Conservation (phyloP, 257 asterid species). For the Schizonepeta tenuifolia region DNA sequence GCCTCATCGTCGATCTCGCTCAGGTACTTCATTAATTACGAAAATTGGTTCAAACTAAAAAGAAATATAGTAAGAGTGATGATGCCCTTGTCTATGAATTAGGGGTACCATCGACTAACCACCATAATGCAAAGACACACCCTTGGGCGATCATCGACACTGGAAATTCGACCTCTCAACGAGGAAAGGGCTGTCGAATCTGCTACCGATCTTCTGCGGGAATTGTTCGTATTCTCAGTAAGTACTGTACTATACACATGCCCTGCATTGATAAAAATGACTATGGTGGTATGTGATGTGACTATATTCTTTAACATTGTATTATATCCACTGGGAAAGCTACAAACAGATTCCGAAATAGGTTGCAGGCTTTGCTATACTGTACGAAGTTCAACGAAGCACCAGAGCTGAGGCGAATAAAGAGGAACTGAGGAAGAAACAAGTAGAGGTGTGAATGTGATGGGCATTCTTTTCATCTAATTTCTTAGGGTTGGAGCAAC, state of each 20-base stretch:
- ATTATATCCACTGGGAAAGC: no score
- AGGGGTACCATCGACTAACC: constrained; percentile 21
- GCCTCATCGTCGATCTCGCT: constrained; percentile 28
- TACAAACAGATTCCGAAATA: not conserved
- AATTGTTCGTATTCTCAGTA: constrained; percentile 24
- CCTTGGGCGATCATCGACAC: not conserved
- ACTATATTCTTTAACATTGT: no score
- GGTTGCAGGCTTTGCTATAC: constrained; percentile 26
- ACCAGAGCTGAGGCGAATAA: constrained; percentile 17
- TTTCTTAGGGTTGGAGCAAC: not conserved
- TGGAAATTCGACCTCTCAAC: constrained; percentile 28
- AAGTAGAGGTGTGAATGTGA: not conserved
- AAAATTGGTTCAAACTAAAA: no score
- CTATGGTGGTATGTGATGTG: no score
- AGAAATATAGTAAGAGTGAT: no score
- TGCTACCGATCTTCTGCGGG: constrained; percentile 20
- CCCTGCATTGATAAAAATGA: not conserved
- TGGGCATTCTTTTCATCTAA: not conserved
- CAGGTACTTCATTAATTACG: no score
- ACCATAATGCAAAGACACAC: constrained; percentile 16
- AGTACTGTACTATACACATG: not conserved
- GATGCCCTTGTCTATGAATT: not conserved
- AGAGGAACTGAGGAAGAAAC: constrained; percentile 16
- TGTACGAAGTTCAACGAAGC: constrained; percentile 27
- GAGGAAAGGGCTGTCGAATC: constrained; percentile 26